Base-by-base conservation (phyloP, 1,284 basidiomycete genomes). In the Trichosporon ovoides region DNA sequence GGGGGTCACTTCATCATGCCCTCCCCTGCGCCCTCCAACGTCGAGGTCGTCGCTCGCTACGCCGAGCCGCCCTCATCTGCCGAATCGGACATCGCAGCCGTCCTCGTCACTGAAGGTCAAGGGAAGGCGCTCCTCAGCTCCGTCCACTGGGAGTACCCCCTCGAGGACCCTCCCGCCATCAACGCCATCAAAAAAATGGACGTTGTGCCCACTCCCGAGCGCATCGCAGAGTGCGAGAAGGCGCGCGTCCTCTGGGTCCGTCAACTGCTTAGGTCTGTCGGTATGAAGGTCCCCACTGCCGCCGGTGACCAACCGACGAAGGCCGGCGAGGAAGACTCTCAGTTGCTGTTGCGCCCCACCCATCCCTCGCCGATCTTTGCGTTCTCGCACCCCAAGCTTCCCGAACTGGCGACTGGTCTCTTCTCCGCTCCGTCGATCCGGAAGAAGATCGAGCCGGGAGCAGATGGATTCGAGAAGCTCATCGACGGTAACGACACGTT, bases 401-500 rank as follows among this genome's bases (percentile, higher is more conserved):
- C 72, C 0, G 52, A 68, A 48, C 59, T 69, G 3, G 64, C 66
- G 0, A 24, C 53, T 0, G 38, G 48, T 1, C 31, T 61, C 1
- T 64, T 71, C 14, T 56, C 58, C 1, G 55, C 60, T 7, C 40
- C 65, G n/a, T 60, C 59, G 7, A 55, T 72, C 12, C 52, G 58
- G 53, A 58, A 50, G 19, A 72, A 71, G 59, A 52, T 72, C 58
- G 54, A 38, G n/a, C 33, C 57, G 14, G 62, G 48, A 2, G 61
- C 71, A 18, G 78, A 13, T 68, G 68, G 57, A 57, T 79, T 20
- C 58, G 40, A 56, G 34, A 52, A 65, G 16, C 76, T 87, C 57
- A 74, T 82, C 61, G 88, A 89, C 65, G 75, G 77, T 2, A 83
- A 84, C 61, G 89, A 95, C 71, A 84, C 81, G 10, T 86, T 95